Base-by-base conservation (phyloP, 2,329 filamentous ascomycete genomes). In the Paecilomyces formosus region DNA sequence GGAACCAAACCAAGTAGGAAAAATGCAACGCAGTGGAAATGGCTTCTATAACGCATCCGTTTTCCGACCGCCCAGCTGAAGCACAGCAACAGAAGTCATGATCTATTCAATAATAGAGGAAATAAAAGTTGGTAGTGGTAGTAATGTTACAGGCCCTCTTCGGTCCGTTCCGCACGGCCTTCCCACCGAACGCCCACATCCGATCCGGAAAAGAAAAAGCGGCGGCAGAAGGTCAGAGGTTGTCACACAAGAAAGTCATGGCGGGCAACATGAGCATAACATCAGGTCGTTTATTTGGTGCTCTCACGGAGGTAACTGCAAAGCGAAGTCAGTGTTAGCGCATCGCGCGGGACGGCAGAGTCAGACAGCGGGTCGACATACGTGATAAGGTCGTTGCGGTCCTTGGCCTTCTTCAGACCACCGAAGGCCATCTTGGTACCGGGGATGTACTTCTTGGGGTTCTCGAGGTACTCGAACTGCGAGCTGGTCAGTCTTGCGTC, bases 391-490 rank as follows among this genome's bases (percentile, higher is more conserved):
- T 99, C 93, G 79, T 97, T 96, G 79, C 94, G 87, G 84, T 97
- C 94, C 90, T 97, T 97, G 76, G 87, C 86, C 90, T 99, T 99
- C 92, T 99, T 99, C 76, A 99, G 86, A 79, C 94, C 94, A 82
- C 94, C 94, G 77, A 97, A 99, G 72, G 94, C 94, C 94, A 99
- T 99, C 91, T 97, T 99, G 83, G 94, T 99, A 70, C 94, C 94
- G 70, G 94, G 94, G 67, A 99, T 97, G 87, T 92, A 99, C 86
- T 97, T 97, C 89, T 99, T 99, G 82, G 94, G 94, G 89, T 97
- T 97, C 87, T 99, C 94, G 74, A 99, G 92, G 88, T 99, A 99
- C 68, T 88, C 85, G 81, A 96, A 97, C 90, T 92, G 70, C 54
- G 33, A 49, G 39, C 49, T 68, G 62, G 65, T 66, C 49, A 60